Conservation (phyloP, 352 stramenopile genomes). For the Pythium periplocum region DNA sequence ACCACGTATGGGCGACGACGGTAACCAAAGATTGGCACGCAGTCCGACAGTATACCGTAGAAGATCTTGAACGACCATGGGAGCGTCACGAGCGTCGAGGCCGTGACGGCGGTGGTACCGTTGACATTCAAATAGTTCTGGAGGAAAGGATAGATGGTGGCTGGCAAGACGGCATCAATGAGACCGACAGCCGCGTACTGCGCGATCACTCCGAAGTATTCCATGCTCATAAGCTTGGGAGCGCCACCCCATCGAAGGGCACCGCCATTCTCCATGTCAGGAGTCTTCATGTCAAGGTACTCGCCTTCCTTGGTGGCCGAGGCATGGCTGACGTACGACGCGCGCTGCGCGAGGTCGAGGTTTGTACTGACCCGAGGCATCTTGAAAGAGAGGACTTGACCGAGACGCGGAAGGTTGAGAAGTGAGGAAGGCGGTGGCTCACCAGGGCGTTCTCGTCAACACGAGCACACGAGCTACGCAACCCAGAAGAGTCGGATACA, state of each 20-base stretch:
- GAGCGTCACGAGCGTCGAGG: slow-evolving; percentile 22
- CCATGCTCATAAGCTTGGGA: slow-evolving; percentile 21
- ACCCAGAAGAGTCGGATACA: no score
- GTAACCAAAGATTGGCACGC: slow-evolving; percentile 29
- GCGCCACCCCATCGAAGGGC: slow-evolving; percentile 29
- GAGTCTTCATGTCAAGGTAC: slow-evolving; percentile 20
- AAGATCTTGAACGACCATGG: slow-evolving; percentile 31
- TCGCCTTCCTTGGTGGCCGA: slow-evolving; percentile 22
- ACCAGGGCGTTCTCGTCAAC: no score
- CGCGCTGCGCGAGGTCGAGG: slow-evolving; percentile 15
- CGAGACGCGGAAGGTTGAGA: no score
- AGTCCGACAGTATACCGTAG: slow-evolving; percentile 31
- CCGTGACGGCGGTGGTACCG: slow-evolving; percentile 15
- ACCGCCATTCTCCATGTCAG: slow-evolving; percentile 19
- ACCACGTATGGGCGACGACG: slow-evolving; percentile 33
- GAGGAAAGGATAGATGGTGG: slow-evolving; percentile 41
- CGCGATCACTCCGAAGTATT: slow-evolving; percentile 23
- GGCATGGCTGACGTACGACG: slow-evolving; percentile 30
- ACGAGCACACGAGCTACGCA: no score
- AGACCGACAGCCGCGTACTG: slow-evolving; percentile 35
- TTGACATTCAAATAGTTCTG: slow-evolving; percentile 33
- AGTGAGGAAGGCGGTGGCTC: no score
- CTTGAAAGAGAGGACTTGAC: no score
- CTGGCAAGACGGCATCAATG: slow-evolving; percentile 21
- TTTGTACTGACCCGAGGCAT: no score